These are phyloP conservation scores for Vitis hybrid DNA, from an alignment of 177 flowering plant species.

Conservation along the genomic window DNA sequence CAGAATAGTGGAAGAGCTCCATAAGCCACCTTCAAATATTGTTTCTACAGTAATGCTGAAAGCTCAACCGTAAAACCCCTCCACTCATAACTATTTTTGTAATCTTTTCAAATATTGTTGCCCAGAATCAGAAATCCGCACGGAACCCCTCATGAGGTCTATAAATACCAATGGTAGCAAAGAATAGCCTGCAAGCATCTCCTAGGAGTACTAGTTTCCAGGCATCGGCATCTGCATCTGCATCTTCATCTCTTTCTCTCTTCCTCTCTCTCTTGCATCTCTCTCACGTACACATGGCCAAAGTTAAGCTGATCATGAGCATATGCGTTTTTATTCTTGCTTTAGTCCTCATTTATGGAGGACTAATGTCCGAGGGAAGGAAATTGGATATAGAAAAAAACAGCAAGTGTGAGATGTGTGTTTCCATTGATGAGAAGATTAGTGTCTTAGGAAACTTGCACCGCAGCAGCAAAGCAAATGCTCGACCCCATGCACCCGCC, in stretches of 20 bases:
- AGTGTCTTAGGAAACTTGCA: not conserved
- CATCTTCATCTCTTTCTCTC: not conserved
- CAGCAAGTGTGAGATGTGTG: not conserved
- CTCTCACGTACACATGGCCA: constrained; percentile 23
- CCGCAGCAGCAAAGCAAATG: not conserved
- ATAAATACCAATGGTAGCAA: constrained; percentile 16
- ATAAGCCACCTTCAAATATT: no score
- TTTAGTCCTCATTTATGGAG: constrained; percentile 13
- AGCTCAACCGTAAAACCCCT: no score
- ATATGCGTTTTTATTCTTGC: constrained; percentile 21
- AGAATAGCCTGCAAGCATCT: constrained; percentile 5
- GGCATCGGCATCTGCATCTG: no score
- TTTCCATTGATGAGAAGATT: not conserved
- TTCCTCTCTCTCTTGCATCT: not conserved
- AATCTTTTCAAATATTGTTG: no score
- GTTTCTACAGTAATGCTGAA: no score
- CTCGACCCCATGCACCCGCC: not conserved
- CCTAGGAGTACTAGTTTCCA: no score
- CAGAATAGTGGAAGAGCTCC: no score
- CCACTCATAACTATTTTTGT: no score
- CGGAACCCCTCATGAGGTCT: constrained; percentile 5
- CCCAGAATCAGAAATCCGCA: no score
- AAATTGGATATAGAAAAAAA: not conserved
- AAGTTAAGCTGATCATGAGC: constrained; percentile 12
- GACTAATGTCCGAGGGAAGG: constrained; percentile 27